phyloP scores from a whole-genome alignment of 1,284 basidiomycete species.

The Phlebopus sp. region DNA sequence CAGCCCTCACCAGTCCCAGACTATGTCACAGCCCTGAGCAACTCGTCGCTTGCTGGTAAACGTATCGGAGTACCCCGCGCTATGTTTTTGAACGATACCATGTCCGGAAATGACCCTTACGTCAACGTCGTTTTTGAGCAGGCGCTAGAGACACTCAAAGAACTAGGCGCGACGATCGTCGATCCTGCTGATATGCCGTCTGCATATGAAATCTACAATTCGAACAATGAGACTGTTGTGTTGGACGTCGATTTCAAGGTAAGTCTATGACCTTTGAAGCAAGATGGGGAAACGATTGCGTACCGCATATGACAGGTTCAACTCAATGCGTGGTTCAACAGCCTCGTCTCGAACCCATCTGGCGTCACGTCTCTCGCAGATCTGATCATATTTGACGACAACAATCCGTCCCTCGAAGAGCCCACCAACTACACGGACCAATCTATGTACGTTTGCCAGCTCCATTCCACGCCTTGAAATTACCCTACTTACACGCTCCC shows the following conservation, averaged over 20 bases:
- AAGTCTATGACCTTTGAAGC: background rate
- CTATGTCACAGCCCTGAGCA: conserved; percentile 50
- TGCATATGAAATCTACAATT: conserved; percentile 48
- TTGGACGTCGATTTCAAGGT: conserved; percentile 59
- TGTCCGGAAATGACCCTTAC: conserved; percentile 42
- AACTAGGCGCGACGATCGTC: conserved; percentile 57
- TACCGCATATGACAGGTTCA: conserved; percentile 38
- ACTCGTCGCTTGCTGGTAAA: conserved; percentile 49
- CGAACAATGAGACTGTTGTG: conserved; percentile 54
- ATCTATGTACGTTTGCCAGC: conserved; percentile 35
- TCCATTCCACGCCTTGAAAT: no score
- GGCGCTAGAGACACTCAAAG: conserved; percentile 45
- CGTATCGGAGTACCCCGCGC: conserved; percentile 59
- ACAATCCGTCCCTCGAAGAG: conserved; percentile 47
- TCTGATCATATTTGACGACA: conserved; percentile 54
- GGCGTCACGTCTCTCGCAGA: conserved; percentile 54
- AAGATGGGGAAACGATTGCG: background rate
- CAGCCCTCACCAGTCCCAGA: conserved; percentile 55
- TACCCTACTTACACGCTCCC: background rate
- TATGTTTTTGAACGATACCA: conserved; percentile 43
- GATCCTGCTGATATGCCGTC: conserved; percentile 62
- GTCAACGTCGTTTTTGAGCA: conserved; percentile 48
- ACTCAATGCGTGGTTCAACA: conserved; percentile 46
- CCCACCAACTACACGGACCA: conserved; percentile 49
- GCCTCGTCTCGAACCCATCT: conserved; percentile 46